Evolutionary conservation across 345 rosid species (phyloP).

Genomic region (Cardamine chenopodiifolia): DNA sequence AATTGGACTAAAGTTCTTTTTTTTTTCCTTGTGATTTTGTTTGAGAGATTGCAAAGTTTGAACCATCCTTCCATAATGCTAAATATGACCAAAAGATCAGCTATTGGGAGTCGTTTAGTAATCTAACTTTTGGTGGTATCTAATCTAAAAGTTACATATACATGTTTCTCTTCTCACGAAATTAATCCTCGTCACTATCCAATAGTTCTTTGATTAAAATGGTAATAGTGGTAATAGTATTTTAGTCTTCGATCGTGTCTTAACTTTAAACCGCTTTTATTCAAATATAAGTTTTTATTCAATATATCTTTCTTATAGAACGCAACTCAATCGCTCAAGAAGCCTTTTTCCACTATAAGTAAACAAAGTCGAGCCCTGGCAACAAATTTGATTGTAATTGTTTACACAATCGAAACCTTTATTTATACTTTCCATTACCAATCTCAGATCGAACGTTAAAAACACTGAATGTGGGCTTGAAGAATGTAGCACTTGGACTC

Average conservation of each 20-base stretch:
- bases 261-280: too few relatives aligned
- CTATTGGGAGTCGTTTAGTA: not conserved
- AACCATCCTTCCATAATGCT: not conserved
- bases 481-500: not conserved
- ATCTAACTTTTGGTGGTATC: not conserved
- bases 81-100: not conserved
- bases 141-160: not conserved
- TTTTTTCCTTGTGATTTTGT: not conserved
- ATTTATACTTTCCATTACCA: not conserved
- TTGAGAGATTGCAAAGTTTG: not conserved
- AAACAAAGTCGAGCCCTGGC: not conserved
- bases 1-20: not conserved
- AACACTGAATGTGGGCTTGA: not conserved
- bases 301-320: not conserved
- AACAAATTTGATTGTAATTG: too few relatives aligned
- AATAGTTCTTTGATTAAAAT: not conserved
- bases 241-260: not conserved
- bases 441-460: not conserved
- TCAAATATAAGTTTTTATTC: not conserved
- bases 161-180: not conserved
- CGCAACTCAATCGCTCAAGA: not conserved
- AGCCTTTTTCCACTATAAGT: not conserved
- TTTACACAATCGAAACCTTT: not conserved
- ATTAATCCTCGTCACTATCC: not conserved
- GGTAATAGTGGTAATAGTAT: not conserved